A percentile compares a stretch with the other conserved stretches of the same genome.
These are phyloP conservation scores for Malania oleifera DNA, from an alignment of 164 flowering plant species.

Conservation along the genomic window DNA sequence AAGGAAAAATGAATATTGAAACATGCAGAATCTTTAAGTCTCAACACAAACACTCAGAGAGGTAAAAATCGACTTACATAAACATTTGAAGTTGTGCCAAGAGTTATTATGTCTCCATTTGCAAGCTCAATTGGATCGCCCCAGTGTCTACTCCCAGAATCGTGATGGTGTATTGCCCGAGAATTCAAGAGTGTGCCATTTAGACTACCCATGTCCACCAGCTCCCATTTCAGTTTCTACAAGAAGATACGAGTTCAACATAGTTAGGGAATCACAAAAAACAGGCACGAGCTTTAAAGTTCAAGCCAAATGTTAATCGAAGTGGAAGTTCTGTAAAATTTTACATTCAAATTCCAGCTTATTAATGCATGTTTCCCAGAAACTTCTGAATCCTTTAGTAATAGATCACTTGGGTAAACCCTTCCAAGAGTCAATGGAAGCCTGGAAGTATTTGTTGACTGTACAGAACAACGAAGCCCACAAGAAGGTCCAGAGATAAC, in stretches of 20 bases:
- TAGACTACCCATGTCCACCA: slow-evolving; percentile 94
- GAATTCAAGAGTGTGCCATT: slow-evolving; percentile 89
- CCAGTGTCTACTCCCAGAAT: slow-evolving; percentile 72
- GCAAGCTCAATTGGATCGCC: slow-evolving; percentile 75
- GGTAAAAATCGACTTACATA: slow-evolving; percentile 40
- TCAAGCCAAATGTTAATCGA: neutral
- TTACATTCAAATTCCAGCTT: slow-evolving; percentile 81
- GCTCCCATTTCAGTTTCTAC: slow-evolving; percentile 90
- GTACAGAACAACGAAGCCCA: slow-evolving; percentile 47
- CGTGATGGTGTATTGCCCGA: slow-evolving; percentile 44
- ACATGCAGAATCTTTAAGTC: neutral
- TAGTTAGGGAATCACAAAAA: neutral
- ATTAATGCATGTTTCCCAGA: slow-evolving; percentile 96
- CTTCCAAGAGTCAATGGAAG: slow-evolving; percentile 91
- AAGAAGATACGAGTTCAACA: slow-evolving; percentile 2
- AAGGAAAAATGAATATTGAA: neutral
- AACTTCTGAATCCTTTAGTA: slow-evolving; percentile 79
- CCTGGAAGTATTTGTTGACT: slow-evolving; percentile 50
- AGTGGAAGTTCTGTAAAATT: neutral
- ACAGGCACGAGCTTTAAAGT: neutral
- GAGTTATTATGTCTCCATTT: slow-evolving; percentile 75
- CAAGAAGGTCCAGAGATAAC: slow-evolving; percentile 80
- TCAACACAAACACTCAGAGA: neutral
- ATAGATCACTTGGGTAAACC: slow-evolving; percentile 71
- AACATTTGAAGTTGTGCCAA: slow-evolving; percentile 75